Evolutionary conservation across 345 rosid genomes (phyloP).

Genomic region (Syzygium aromaticum): DNA sequence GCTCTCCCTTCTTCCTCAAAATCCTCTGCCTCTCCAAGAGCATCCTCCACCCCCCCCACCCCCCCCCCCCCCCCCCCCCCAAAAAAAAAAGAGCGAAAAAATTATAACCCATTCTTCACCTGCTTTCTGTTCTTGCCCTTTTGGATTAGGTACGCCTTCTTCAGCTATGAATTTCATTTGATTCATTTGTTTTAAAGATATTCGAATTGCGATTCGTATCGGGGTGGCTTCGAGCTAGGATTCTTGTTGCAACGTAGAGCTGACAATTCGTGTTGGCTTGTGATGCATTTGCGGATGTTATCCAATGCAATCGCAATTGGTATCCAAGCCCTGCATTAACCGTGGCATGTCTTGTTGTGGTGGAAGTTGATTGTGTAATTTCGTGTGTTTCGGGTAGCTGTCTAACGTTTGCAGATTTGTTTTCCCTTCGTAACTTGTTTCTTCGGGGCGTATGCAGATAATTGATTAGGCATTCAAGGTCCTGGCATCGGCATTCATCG

Average conservation of each 20-base stretch:
- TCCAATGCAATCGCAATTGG: not conserved
- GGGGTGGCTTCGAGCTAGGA: not conserved
- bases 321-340: no score
- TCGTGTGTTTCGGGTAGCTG: not conserved
- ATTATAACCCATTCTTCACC: not conserved
- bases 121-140: not conserved
- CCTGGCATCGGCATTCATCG: not conserved
- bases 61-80: not conserved
- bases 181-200: not conserved
- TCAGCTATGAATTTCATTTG: not conserved
- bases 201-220: not conserved
- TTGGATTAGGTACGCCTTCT: not conserved
- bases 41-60: not conserved
- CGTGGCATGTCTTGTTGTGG: no score
- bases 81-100: not conserved
- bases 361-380: not conserved
- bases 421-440: not conserved
- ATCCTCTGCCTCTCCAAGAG: not conserved
- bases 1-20: not conserved
- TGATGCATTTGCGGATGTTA: not conserved
- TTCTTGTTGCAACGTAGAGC: not conserved
- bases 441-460: not conserved
- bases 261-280: not conserved
- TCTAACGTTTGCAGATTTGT: not conserved
- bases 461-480: not conserved